These are phyloP conservation scores for Fusarium pseudograminearum DNA, from an alignment of 2,329 filamentous ascomycete genomes.

Conservation along the genomic window DNA sequence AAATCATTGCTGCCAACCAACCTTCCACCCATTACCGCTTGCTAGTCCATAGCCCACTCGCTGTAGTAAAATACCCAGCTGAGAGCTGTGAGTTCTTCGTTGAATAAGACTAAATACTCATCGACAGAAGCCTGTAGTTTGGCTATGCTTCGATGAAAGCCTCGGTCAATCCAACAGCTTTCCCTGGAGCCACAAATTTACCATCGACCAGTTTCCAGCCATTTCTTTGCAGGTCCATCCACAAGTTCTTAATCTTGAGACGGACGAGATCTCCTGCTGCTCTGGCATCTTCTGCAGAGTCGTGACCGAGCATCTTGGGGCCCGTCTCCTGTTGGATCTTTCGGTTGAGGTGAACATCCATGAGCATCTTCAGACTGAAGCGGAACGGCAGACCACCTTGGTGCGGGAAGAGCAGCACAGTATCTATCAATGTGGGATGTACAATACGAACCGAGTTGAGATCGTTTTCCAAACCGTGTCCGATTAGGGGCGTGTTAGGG, in stretches of 20 bases:
- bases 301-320: constrained; percentile 74
- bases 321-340: constrained; percentile 80
- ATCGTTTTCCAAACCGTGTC: constrained; percentile 96
- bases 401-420: constrained; percentile 85
- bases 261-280: constrained; percentile 89
- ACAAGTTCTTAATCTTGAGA: constrained; percentile 75
- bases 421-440: constrained; percentile 88
- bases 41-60: not conserved
- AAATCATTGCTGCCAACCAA: not conserved
- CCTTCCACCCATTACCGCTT: not conserved
- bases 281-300: constrained; percentile 90
- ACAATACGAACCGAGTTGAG: constrained; percentile 87
- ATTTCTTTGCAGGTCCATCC: constrained; percentile 72
- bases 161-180: constrained; percentile 51
- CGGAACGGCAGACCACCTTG: constrained; percentile 80
- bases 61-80: not conserved
- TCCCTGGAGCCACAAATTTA: constrained; percentile 56
- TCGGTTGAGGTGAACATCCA: constrained; percentile 74
- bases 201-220: constrained; percentile 75
- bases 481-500: constrained; percentile 84
- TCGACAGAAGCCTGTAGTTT: not conserved
- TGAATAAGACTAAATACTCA: not conserved
- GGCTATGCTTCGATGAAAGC: constrained; percentile 53
- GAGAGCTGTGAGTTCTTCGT: not conserved
- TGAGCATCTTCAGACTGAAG: constrained; percentile 80